Base-by-base conservation (phyloP, 192 early-diverging fungal species). In the Linnemannia zychae region DNA sequence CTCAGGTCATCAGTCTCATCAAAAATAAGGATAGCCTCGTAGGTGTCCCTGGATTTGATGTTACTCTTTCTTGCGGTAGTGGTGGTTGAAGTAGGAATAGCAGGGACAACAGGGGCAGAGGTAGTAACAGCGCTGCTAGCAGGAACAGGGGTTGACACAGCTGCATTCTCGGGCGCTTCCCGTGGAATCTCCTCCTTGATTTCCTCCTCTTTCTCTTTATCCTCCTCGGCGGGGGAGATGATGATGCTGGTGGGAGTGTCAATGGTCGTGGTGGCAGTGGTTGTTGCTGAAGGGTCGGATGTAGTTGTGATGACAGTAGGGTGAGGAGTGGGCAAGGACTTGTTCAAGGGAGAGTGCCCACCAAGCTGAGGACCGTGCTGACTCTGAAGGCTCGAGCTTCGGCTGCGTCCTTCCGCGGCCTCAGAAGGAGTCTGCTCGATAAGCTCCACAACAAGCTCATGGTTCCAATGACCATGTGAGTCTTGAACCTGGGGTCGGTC, bases 391-490 rank as follows among this genome's bases (percentile, higher is more conserved):
- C 83, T 85, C 9, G 83, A 85, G 70, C 77, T 79, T 52, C 77
- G 83, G 57, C 77, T 85, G 47, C 77, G 83, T 70, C 49, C 77
- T 11, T 28, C 17, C 44, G 3, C 20, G 38, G 36, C 15, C 44
- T 20, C 17, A 24, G 50, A n/a, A 7, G 37, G 68, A 24, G 57
- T 72, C 33, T 85, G 83, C 63, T 85, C 83, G 37, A 85, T 37
- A 13, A 85, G 74, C 60, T 83, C 36, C 74, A 92, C 80, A 73
- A 87, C 65, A 71, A 91, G 83, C 90, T 93, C 83, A 78, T 91
- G 77, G 91, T 93, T 87, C 88, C 89, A 75, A 80, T 93, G 53
- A 76, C 93, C 74, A 87, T 92, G 77, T 79, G 84, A 12, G 53
- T 94, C 90, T 81, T 90, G 81, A 76, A 92, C 87, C 24, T 73